A percentile compares a stretch with the other conserved stretches of the same genome.
These are phyloP conservation scores for Fusarium sp. DNA, from an alignment of 2,329 filamentous ascomycete species.

Conservation along the genomic window DNA sequence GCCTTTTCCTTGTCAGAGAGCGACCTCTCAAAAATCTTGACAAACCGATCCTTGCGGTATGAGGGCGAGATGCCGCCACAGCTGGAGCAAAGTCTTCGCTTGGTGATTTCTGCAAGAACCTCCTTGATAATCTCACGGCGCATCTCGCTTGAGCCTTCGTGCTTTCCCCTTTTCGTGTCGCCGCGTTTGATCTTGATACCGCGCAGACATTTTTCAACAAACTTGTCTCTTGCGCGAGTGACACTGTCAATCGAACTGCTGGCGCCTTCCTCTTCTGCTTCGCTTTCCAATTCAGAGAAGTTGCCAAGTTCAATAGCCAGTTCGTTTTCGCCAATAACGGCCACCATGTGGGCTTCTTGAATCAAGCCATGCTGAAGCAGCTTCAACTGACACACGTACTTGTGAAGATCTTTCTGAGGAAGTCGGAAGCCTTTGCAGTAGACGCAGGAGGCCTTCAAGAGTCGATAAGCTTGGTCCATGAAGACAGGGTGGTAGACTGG, in stretches of 20 bases:
- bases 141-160: slow-evolving; percentile 83
- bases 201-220: slow-evolving; percentile 78
- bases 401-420: slow-evolving; percentile 78
- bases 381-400: slow-evolving; percentile 84
- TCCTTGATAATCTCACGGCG: slow-evolving; percentile 81
- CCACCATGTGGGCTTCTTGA: slow-evolving; percentile 71
- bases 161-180: slow-evolving; percentile 73
- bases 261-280: slow-evolving; percentile 71
- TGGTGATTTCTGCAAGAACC: slow-evolving; percentile 79
- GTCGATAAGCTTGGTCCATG: slow-evolving; percentile 87
- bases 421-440: slow-evolving; percentile 92
- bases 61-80: slow-evolving; percentile 78
- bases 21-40: slow-evolving; percentile 92
- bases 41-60: slow-evolving; percentile 89
- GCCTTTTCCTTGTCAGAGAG: slow-evolving; percentile 79
- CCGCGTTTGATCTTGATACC: slow-evolving; percentile 62
- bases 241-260: slow-evolving; percentile 63
- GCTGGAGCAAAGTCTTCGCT: slow-evolving; percentile 74
- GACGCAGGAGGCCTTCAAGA: slow-evolving; percentile 87
- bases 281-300: slow-evolving; percentile 60
- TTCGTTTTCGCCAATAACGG: slow-evolving; percentile 60
- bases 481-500: slow-evolving; percentile 97
- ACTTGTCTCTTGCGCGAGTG: slow-evolving; percentile 67
- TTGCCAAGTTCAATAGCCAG: slow-evolving; percentile 50
- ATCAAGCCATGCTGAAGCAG: slow-evolving; percentile 87